Evolutionary conservation across 805 yeast species (phyloP), one percentile per base, ranked within the genome.

Genomic region (Schwanniomyces vanrijiae): DNA sequence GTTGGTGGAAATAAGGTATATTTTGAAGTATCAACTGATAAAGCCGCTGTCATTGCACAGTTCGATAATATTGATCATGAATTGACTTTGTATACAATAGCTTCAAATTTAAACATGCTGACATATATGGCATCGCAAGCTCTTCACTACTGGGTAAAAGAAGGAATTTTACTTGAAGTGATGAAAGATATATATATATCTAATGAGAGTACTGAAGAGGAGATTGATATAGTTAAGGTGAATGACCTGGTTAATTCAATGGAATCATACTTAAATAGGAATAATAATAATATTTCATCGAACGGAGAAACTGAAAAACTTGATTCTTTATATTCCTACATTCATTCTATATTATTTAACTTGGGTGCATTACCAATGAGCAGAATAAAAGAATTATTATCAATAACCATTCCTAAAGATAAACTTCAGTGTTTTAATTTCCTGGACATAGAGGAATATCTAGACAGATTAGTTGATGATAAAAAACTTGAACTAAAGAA

Each of bases 1-100:
- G 63, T 86, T n/a, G 69, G 70, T 11, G 83, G 77, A n/a, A 42
- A 59, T 31, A 48, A 47, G 0, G 44, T 60, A 19, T 51, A 57
- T 0, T 73, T 78, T 50, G 69, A 69, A 5, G 96, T 86, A 0
- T 62, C 85, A 1, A 86, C 96, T 0, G 86, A 81, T 34, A 82
- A 82, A 51, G 95, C 94, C 1, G 68, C 85, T 0, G 78, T 88
- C 3, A 77, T 88, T 7, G 60, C 69, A 18, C 62, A 73, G 9
- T 85, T 86, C 53, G 62, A 64, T 43, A 69, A 64, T 2, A 57
- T 56, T n/a, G 46, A 49, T 26, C 57, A 75, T 25, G 61, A 65
- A 5, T 42, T 74, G 3, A 53, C 76, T 0, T 47, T 73, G 3
- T 64, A 57, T 6, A 61, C 68, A 3, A 60, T 82, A 3, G 48